Base-by-base conservation (phyloP, 116 monocot genomes). In the Iris pallida region DNA sequence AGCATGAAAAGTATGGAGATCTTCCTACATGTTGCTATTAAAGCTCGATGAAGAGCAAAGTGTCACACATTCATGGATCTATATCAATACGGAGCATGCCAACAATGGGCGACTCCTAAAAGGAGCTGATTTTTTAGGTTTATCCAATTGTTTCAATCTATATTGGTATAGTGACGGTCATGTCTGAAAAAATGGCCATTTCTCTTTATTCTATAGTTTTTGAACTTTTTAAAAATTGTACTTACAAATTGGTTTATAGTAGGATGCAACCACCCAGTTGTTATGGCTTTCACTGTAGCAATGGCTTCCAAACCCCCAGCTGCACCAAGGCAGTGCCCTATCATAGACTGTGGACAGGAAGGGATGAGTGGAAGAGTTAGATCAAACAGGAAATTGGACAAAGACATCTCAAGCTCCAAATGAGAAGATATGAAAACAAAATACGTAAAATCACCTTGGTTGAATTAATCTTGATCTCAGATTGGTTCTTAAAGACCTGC, bases 241-340 rank as follows among this genome's bases (percentile, higher is more conserved):
- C 94, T 94, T 79, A 94, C 94, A 88, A 94, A 94, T 78, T 94
- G 94, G 54, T 94, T 94, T 61, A 94, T 94, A 6, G 79, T 65
- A 40, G 94, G 94, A 80, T 94, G 94, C 55, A 94, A 53, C 94
- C 90, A 94, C 52, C 94, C 90, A 68, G 85, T 88, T 19, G 74
- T 94, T 58, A 94, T 94, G 59, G 88, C 90, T 77, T 94, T 90
- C 40, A 90, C 72, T 11, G 81, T 77, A 47, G 94, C 94, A 78
- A 94, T 94, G 48, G 87, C 94, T 72, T 94, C 94, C 57, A 94
- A 73, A 17, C 90, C 94, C 14, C 94, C 94, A 11, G 94, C 65
- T 16, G 94, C 94, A 41, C 90, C 90, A 61, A 90, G 83, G 66
- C 90, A 94, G 57, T 94, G 94, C 16, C 94, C 94, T 80, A 94